Evolutionary conservation across 2,329 filamentous ascomycete species (phyloP).

Genomic region (Cylindrodendrum hubeiense): DNA sequence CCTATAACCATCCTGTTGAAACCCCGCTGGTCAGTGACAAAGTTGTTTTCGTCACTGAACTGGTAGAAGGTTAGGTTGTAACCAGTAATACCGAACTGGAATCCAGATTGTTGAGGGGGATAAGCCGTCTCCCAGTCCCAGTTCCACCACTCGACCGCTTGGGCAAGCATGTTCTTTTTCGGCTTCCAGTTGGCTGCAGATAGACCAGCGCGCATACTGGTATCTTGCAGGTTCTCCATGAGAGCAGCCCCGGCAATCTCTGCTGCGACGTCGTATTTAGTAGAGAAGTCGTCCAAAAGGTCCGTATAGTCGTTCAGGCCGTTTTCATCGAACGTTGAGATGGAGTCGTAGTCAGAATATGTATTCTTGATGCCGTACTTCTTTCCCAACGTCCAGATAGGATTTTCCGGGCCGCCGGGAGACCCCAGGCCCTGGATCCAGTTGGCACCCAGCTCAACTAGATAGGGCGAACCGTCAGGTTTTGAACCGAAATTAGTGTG

Average conservation of each 20-base stretch:
- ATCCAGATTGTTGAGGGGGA: constrained; percentile 67
- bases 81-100: constrained; percentile 66
- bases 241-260: constrained; percentile 71
- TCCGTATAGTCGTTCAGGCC: constrained; percentile 65
- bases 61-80: constrained; percentile 73
- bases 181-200: constrained; percentile 73
- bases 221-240: constrained; percentile 70
- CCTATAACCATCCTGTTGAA: constrained; percentile 69
- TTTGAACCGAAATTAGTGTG: constrained; percentile 68
- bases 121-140: constrained; percentile 71
- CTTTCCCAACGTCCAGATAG: constrained; percentile 72
- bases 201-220: constrained; percentile 68
- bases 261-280: constrained; percentile 58
- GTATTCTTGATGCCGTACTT: constrained; percentile 68
- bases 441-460: constrained; percentile 75
- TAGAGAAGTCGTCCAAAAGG: constrained; percentile 64
- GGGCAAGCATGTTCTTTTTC: constrained; percentile 63
- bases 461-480: constrained; percentile 64
- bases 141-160: constrained; percentile 71
- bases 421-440: constrained; percentile 59
- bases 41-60: constrained; percentile 71
- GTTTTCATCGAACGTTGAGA: constrained; percentile 70
- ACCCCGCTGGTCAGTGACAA: constrained; percentile 71
- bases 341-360: constrained; percentile 69
- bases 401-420: constrained; percentile 61